A percentile compares a stretch with the other conserved stretches of the same genome.
Conservation (phyloP, 495 filamentous ascomycete species). For the Neurospora tetraspora region DNA sequence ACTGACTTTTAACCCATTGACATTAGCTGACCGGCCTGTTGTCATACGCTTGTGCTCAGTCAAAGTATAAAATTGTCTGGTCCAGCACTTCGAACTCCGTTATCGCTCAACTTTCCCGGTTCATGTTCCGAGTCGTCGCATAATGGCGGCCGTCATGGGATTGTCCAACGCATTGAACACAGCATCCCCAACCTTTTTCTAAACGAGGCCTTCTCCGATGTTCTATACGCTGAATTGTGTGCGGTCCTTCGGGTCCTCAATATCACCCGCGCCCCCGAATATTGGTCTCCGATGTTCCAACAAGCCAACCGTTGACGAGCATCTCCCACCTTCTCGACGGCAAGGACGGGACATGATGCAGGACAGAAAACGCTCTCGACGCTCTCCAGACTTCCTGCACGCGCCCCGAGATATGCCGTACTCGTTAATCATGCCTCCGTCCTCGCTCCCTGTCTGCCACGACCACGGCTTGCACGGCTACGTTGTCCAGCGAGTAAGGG, state of each 20-base stretch:
- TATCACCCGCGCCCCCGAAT: neutral
- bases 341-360: neutral
- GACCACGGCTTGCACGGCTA: neutral
- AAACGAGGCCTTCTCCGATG: neutral
- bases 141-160: neutral
- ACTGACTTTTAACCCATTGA: neutral
- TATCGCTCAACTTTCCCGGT: neutral
- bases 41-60: neutral
- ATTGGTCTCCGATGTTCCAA: neutral
- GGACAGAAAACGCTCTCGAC: neutral
- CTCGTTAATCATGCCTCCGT: too few species aligned
- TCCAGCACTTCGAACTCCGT: neutral
- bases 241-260: neutral
- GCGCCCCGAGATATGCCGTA: neutral
- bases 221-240: neutral
- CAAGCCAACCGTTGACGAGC: neutral
- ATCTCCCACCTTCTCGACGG: neutral
- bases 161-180: neutral
- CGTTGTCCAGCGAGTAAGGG: neutral
- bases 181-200: neutral
- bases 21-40: neutral
- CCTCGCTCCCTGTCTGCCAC: too few species aligned
- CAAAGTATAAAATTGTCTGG: neutral
- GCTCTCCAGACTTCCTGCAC: neutral
- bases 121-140: neutral